Percentiles rank a stretch among this genome's conserved stretches.
Evolutionary conservation across 345 rosid species (phyloP).

Genomic region (Eucalyptus cloeziana): DNA sequence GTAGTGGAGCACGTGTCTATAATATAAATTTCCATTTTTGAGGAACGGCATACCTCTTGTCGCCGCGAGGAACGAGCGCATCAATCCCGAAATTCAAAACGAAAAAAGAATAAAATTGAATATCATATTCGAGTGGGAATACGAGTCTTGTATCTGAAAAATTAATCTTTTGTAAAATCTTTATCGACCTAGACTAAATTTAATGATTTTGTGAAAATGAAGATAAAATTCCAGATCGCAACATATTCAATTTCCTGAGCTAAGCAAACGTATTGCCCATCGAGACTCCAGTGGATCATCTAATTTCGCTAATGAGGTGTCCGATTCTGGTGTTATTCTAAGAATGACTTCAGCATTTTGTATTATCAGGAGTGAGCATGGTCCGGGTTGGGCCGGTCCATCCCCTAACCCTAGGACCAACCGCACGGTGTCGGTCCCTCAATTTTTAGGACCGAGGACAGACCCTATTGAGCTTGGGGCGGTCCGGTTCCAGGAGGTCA

Average conservation of each 20-base stretch:
- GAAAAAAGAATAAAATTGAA: background rate
- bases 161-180: background rate
- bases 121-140: background rate
- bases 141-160: background rate
- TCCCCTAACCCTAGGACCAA: too few species aligned
- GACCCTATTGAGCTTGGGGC: too few species aligned
- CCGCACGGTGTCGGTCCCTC: too few species aligned
- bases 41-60: too few species aligned
- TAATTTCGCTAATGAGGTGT: conserved; percentile 24
- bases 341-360: conserved; percentile 80
- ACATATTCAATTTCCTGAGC: background rate
- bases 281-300: background rate
- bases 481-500: too few species aligned
- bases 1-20: fast-evolving
- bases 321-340: conserved; percentile 54
- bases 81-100: too few species aligned
- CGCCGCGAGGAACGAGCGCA: too few species aligned
- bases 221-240: background rate
- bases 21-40: background rate
- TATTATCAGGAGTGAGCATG: too few species aligned
- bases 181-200: background rate
- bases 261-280: background rate
- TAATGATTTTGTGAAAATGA: background rate
- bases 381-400: too few species aligned
- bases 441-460: too few species aligned